These are phyloP conservation scores for Trichaptum fuscoviolaceum DNA, from an alignment of 768 basidiomycete genomes.

Conservation along the genomic window DNA sequence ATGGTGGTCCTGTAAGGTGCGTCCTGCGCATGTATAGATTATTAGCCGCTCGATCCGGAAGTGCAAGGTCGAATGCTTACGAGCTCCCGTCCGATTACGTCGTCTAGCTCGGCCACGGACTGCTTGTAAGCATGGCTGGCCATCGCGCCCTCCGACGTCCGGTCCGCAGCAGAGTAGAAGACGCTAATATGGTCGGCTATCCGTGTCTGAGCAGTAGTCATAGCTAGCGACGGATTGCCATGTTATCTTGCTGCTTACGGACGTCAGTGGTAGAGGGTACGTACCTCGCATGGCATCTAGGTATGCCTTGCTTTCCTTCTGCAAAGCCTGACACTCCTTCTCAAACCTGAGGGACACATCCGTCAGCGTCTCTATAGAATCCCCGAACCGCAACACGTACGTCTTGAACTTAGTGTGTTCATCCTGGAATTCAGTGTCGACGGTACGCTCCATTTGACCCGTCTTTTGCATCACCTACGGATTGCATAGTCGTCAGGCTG, in stretches of 20 bases:
- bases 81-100: conserved; percentile 76
- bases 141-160: conserved; percentile 89
- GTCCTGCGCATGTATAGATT: conserved; percentile 48
- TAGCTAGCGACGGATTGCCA: conserved; percentile 44
- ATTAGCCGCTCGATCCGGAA: conserved; percentile 2
- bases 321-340: conserved; percentile 90
- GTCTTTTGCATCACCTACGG: conserved; percentile 91
- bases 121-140: conserved; percentile 94
- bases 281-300: conserved; percentile 90
- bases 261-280: conserved; percentile 18
- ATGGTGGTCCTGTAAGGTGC: conserved; percentile 92
- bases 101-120: conserved; percentile 90
- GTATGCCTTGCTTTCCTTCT: conserved; percentile 94
- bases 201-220: conserved; percentile 89
- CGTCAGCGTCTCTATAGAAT: background rate
- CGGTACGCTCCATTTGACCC: conserved; percentile 93
- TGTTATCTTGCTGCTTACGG: conserved; percentile 4
- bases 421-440: conserved; percentile 89
- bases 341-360: conserved; percentile 60
- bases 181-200: conserved; percentile 91
- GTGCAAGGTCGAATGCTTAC: conserved; percentile 39
- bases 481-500: conserved; percentile 11
- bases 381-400: conserved; percentile 44
- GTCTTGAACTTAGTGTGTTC: conserved; percentile 88
- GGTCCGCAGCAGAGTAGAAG: conserved; percentile 87